phyloP scores from a whole-genome alignment of 1,284 basidiomycete genomes.

The Ustilago esculenta region DNA sequence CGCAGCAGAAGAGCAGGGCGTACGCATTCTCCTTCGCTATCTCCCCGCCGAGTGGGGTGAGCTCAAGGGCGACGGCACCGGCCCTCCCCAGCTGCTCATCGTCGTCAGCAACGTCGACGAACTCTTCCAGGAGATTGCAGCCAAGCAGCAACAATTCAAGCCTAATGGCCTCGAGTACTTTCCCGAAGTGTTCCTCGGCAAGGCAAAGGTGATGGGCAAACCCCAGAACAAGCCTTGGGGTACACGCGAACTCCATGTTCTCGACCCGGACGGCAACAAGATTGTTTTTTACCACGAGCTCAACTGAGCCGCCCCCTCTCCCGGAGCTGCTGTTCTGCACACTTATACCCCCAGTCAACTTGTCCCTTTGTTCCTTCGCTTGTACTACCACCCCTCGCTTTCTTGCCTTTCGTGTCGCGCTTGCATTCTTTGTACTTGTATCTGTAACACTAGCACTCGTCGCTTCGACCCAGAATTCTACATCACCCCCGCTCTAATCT shows the following conservation, averaged over 20 bases:
- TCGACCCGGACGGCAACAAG: constrained; percentile 58
- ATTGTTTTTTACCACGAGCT: constrained; percentile 50
- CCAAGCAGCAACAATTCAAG: constrained; percentile 41
- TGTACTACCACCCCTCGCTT: constrained; percentile 8
- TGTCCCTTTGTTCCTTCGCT: background rate
- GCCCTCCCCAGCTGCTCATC: constrained; percentile 40
- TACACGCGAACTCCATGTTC: constrained; percentile 45
- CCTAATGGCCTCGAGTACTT: constrained; percentile 52
- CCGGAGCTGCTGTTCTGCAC: too few species aligned
- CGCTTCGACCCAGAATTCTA: constrained; percentile 1
- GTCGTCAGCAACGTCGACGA: constrained; percentile 48
- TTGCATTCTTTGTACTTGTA: constrained; percentile 15
- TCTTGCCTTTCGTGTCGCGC: too few species aligned
- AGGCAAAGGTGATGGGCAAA: constrained; percentile 42
- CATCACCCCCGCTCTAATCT: background rate
- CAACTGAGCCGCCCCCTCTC: too few species aligned
- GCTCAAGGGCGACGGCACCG: constrained; percentile 39
- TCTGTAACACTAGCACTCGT: constrained; percentile 2
- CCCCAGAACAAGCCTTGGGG: constrained; percentile 57
- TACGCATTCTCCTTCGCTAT: constrained; percentile 38
- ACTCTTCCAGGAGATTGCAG: constrained; percentile 35
- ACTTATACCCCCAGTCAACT: constrained; percentile 3
- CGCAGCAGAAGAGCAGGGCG: constrained; percentile 33
- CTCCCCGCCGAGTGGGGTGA: constrained; percentile 45
- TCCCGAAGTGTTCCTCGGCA: constrained; percentile 40